Base-by-base conservation (phyloP, 345 rosid species). In the Syzygium oleosum region DNA sequence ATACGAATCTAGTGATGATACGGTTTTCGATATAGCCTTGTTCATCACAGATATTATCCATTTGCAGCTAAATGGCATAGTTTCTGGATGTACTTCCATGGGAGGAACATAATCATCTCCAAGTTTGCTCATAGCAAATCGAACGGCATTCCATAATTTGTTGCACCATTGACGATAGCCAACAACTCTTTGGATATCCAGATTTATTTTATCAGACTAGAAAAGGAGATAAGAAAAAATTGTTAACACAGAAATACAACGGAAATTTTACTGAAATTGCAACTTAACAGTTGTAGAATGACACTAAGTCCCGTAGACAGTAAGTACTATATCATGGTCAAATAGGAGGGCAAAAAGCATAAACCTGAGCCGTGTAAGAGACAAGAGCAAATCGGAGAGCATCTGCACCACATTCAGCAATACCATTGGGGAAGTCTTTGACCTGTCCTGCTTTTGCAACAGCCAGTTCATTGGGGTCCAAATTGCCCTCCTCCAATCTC, bases 151-250 rank as follows among this genome's bases (percentile, higher is more conserved):
- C 99, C 99, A 96, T 61, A 98, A 89, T 88, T 98, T 98, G 91
- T 98, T 98, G 90, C 99, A 98, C 99, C 99, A 98, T 84, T 98
- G 99, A n/a, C 98, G 99, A 92, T 96, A 96, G 34, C 99, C 99
- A 88, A 95, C 97, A 59, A 98, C 99, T 91, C 98, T 93, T 91
- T 92, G 97, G 85, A 98, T 96, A 90, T 98, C 98, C 94, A 98
- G 92, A 94, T 98, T 98, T 87, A 98, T 98, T 91, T 91, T 98
- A 90, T 96, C 99, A 27, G 97, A 96, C 98, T 98, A 93, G 85
- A 92, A 91, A 80, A n/a, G 41, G 23, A 89, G 52, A 79, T 78
- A 54, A 10, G 85, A 55, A 58, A 56, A 84, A 54, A 65, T 51
- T 10, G 54, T 63, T 79, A 68, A 51, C 73, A 31, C 80, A 55